Conservation (phyloP, 129 eudicot genomes). For the Ambrosia artemisiifolia region DNA sequence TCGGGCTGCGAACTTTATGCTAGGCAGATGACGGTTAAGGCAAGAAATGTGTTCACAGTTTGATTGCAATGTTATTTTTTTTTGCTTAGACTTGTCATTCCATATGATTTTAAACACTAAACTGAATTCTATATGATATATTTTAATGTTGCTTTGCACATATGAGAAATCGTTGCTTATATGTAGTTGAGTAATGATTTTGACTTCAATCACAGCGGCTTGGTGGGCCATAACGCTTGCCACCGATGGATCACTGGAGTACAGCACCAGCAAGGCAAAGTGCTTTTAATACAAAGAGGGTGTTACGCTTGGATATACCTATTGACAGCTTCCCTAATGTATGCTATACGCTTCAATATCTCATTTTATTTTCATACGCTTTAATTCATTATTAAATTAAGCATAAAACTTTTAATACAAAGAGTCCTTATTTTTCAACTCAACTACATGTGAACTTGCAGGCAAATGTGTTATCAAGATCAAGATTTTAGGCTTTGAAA, state of each 20-base stretch:
- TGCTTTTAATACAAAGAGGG: slow-evolving; percentile 59
- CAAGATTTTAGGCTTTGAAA: too few relatives aligned
- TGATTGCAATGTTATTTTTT: background rate
- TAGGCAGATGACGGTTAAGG: background rate
- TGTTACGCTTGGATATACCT: slow-evolving; percentile 81
- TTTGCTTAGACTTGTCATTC: background rate
- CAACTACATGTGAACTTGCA: too few relatives aligned
- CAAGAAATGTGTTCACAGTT: too few relatives aligned
- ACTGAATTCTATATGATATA: background rate
- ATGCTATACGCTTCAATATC: slow-evolving; percentile 21
- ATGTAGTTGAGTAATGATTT: background rate
- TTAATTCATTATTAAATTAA: background rate
- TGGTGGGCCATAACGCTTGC: slow-evolving; percentile 57
- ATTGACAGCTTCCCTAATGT: slow-evolving; percentile 83
- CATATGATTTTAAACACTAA: background rate
- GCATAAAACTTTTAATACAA: too few relatives aligned
- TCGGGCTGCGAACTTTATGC: background rate
- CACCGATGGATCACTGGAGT: slow-evolving; percentile 63
- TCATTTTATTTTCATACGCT: background rate
- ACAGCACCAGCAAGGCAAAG: slow-evolving; percentile 73
- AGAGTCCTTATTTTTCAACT: too few relatives aligned
- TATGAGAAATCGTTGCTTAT: background rate
- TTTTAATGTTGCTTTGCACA: background rate
- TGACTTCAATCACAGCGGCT: slow-evolving; percentile 44
- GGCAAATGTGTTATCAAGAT: too few relatives aligned